phyloP scores from a whole-genome alignment of 805 yeast genomes.

The Saccharomycopsis javanensis region DNA sequence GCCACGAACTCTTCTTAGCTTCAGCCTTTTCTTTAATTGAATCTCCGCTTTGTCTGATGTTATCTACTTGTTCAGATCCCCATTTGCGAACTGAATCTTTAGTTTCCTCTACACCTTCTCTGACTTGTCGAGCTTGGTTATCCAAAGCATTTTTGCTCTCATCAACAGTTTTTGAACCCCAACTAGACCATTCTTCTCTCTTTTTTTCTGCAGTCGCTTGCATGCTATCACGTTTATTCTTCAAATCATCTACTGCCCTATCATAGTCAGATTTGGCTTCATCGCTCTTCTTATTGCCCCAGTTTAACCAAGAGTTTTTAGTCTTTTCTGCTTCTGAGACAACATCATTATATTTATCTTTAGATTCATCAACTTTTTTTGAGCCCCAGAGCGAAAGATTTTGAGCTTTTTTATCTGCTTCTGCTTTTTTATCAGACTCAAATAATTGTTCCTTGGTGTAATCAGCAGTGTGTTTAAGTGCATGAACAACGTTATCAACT shows the following conservation, averaged over 20 bases:
- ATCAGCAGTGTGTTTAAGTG: constrained; percentile 19
- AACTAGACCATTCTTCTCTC: constrained; percentile 30
- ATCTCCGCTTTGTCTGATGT: constrained; percentile 4
- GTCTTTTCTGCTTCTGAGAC: constrained; percentile 27
- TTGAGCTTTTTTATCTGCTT: constrained; percentile 20
- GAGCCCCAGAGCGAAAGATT: constrained; percentile 23
- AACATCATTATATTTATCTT: constrained; percentile 9
- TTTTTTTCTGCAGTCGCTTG: constrained; percentile 20
- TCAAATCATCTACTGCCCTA: constrained; percentile 20
- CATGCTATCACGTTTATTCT: constrained; percentile 21
- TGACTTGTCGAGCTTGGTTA: constrained; percentile 6
- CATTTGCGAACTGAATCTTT: neutral
- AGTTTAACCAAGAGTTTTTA: constrained; percentile 24
- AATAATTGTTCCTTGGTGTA: constrained; percentile 16
- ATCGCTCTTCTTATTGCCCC: constrained; percentile 22
- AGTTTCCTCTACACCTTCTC: constrained; percentile 9
- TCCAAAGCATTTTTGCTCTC: constrained; percentile 10
- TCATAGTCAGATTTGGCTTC: constrained; percentile 25
- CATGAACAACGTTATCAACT: constrained; percentile 19
- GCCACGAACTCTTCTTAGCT: constrained; percentile 28
- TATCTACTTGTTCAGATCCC: neutral
- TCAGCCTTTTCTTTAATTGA: constrained; percentile 12
- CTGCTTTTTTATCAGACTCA: constrained; percentile 19
- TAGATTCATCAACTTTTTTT: constrained; percentile 7
- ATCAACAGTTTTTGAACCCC: constrained; percentile 19